phyloP scores from a whole-genome alignment of 345 rosid species.

The Acer yangbiense region DNA sequence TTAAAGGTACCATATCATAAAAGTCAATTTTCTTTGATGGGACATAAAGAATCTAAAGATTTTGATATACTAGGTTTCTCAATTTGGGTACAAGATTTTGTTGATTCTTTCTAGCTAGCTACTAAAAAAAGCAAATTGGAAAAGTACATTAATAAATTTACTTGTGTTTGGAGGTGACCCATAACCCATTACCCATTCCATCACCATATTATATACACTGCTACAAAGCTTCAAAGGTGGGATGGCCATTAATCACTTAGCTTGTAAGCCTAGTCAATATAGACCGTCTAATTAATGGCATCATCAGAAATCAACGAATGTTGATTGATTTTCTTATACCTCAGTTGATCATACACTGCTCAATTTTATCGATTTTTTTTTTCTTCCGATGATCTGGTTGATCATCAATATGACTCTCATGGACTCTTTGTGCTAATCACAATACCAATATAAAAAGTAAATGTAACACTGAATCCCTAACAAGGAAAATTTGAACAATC shows the following conservation, averaged over 20 bases:
- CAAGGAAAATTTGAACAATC: no score
- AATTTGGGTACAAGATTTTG: background rate
- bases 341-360: no score
- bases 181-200: background rate
- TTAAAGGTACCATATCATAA: background rate
- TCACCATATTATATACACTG: background rate
- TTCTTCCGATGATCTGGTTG: no score
- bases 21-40: constrained; percentile 5
- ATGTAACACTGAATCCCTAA: no score
- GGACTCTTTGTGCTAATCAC: background rate
- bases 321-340: background rate
- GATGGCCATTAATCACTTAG: background rate
- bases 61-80: background rate
- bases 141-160: background rate
- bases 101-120: background rate
- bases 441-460: no score
- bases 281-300: constrained; percentile 3
- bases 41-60: background rate
- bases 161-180: background rate
- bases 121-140: background rate
- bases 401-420: no score
- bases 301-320: background rate
- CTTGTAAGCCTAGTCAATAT: background rate
- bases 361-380: no score
- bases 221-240: background rate